Base-by-base conservation (phyloP, 2,329 filamentous ascomycete species). In the Fusarium sulawesiense region DNA sequence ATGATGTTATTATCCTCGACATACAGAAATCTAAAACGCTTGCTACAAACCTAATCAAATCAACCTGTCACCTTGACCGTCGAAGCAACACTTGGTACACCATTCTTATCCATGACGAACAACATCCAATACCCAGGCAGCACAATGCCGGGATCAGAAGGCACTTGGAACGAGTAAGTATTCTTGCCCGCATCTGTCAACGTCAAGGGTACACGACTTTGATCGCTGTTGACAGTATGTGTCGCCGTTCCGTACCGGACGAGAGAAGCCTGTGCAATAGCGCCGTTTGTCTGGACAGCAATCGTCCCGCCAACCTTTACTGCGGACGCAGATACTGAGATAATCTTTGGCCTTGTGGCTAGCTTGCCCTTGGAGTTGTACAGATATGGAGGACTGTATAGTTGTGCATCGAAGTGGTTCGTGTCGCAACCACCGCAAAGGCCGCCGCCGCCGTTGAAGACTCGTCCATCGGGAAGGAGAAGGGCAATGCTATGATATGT, bases 81-180 rank as follows among this genome's bases (percentile, higher is more conserved):
- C 3, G 67, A 40, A 14, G 70, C 66, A 25, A 72, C 37, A 40
- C 62, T 70, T 14, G 66, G 70, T 4, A 72, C 70, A 2, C 69
- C 66, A 21, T 47, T 68, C 47, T 29, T 42, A 27, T 68, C 67
- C 56, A 72, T 64, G 1, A 72, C 70, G 44, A 72, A 72, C 45
- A 72, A 44, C 70, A 72, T 72, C 70, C 69, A 72, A 27, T 72
- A 72, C 18, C 70, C 69, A 10, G 69, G 69, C 18, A 72, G 12
- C 7, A 66, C 69, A 34, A 72, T 21, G 6, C 70, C 70, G 5
- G 66, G 23, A 27, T 72, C 69, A n/a, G 41, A 20, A 3, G 70
- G 69, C 4, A 72, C 53, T 20, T 58, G 30, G 29, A 72, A 64
- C 4, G 62, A 42, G 13, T 72, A 72, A 11, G 23, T 20, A 18